Conservation (phyloP, 352 stramenopile species). For the Phytophthora hibernalis region DNA sequence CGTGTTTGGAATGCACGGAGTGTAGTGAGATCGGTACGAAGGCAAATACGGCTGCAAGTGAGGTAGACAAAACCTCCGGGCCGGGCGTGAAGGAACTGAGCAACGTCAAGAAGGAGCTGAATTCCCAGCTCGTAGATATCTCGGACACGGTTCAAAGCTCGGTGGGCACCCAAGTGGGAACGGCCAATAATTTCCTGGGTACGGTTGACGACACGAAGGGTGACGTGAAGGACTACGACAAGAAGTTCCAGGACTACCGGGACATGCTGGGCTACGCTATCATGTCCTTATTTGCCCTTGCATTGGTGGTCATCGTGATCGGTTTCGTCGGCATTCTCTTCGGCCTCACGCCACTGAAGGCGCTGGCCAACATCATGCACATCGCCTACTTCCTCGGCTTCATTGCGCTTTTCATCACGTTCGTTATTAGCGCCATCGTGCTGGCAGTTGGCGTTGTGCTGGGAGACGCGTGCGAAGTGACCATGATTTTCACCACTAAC, state of each 20-base stretch:
- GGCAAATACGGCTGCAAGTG: constrained; percentile 21
- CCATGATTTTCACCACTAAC: constrained; percentile 51
- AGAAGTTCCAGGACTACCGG: constrained; percentile 55
- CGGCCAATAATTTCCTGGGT: constrained; percentile 28
- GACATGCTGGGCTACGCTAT: constrained; percentile 46
- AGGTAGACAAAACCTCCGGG: constrained; percentile 54
- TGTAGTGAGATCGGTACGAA: constrained; percentile 42
- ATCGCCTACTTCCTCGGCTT: constrained; percentile 77
- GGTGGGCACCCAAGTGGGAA: constrained; percentile 46
- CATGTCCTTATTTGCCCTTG: constrained; percentile 63
- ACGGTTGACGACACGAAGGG: constrained; percentile 43
- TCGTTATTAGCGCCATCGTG: constrained; percentile 64
- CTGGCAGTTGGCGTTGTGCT: constrained; percentile 64
- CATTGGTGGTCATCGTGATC: constrained; percentile 55
- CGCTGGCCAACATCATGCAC: constrained; percentile 75
- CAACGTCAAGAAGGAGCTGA: constrained; percentile 44
- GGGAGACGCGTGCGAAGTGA: constrained; percentile 68
- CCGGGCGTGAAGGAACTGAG: constrained; percentile 43
- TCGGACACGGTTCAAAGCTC: constrained; percentile 43
- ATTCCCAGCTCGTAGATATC: constrained; percentile 45
- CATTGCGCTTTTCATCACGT: constrained; percentile 67
- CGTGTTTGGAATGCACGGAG: constrained; percentile 52
- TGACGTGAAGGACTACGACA: constrained; percentile 42
- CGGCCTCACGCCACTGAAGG: constrained; percentile 64
- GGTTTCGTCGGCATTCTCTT: constrained; percentile 76